phyloP scores from a whole-genome alignment of 2,329 filamentous ascomycete genomes.

The Bretziella fagacearum region DNA sequence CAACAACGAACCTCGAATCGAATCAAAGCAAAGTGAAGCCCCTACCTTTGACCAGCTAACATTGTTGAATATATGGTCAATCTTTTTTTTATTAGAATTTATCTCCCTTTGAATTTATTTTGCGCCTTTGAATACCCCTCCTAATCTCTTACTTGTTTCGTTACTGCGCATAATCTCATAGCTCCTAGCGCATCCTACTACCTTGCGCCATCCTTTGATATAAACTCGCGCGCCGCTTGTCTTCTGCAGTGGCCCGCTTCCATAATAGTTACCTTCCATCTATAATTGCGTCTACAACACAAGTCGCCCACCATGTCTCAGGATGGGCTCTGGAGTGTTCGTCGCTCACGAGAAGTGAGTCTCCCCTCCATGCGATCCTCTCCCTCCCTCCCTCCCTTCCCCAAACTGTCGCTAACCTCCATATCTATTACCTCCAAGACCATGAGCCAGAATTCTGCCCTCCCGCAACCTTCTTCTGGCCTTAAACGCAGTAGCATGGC shows the following conservation, averaged over 20 bases:
- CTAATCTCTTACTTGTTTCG: not conserved
- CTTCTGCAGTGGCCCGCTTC: not conserved
- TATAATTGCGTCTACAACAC: not conserved
- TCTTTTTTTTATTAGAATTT: constrained; percentile 1
- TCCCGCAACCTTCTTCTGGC: constrained; percentile 70
- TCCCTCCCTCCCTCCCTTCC: not conserved
- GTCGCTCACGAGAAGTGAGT: constrained; percentile 74
- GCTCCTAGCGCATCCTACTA: not conserved
- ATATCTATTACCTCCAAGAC: constrained; percentile 41
- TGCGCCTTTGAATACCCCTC: constrained; percentile 5
- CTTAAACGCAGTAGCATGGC: constrained; percentile 84
- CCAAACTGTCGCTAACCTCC: not conserved
- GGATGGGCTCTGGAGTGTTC: constrained; percentile 81
- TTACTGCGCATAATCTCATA: not conserved
- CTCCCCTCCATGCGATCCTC: constrained; percentile 3
- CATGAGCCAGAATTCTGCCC: constrained; percentile 64
- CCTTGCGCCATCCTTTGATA: not conserved
- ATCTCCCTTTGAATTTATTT: not conserved
- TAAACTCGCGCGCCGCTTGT: not conserved
- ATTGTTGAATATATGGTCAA: not conserved
- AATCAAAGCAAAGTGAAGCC: not conserved
- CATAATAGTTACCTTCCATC: not conserved
- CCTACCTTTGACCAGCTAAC: not conserved
- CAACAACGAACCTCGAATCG: not conserved
- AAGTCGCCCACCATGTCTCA: constrained; percentile 49